Evolutionary conservation across 768 basidiomycete genomes (phyloP).

Genomic region (Boletales sp.): DNA sequence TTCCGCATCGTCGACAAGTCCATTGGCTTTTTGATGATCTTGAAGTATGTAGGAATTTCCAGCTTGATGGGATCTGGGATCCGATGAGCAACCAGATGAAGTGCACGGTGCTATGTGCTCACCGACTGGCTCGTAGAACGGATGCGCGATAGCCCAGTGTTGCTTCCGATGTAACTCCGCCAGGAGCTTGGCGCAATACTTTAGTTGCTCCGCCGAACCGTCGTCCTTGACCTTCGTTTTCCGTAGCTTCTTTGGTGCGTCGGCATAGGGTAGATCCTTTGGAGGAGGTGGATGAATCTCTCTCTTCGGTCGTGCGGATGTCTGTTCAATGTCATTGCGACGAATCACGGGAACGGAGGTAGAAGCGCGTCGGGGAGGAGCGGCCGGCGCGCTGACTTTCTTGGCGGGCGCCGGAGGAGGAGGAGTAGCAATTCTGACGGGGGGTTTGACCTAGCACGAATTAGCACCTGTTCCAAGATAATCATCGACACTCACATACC

Average conservation of each 20-base stretch:
- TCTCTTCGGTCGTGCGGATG: slow-evolving; percentile 82
- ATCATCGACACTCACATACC: slow-evolving; percentile 45
- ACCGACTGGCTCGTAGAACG: slow-evolving; percentile 96
- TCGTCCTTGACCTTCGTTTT: slow-evolving; percentile 64
- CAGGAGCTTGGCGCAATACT: slow-evolving; percentile 75
- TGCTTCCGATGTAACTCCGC: slow-evolving; percentile 77
- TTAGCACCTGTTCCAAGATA: slow-evolving; percentile 15
- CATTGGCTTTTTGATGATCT: slow-evolving; percentile 93
- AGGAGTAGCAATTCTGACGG: slow-evolving; percentile 39
- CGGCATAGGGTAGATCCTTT: slow-evolving; percentile 84
- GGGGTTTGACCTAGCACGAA: slow-evolving; percentile 37
- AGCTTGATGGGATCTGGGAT: slow-evolving; percentile 69
- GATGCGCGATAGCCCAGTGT: slow-evolving; percentile 64
- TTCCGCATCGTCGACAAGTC: slow-evolving; percentile 85
- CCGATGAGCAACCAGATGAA: neutral
- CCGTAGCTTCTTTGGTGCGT: slow-evolving; percentile 65
- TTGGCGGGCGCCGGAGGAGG: slow-evolving; percentile 36
- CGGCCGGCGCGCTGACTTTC: slow-evolving; percentile 31
- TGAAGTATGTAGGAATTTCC: slow-evolving; percentile 80
- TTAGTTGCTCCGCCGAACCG: slow-evolving; percentile 76
- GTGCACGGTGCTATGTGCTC: slow-evolving; percentile 33
- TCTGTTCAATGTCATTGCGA: slow-evolving; percentile 60
- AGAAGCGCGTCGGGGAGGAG: slow-evolving; percentile 64
- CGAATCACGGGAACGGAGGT: slow-evolving; percentile 81
- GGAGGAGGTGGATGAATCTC: slow-evolving; percentile 96